Percentiles rank a stretch among this genome's conserved stretches.
Evolutionary conservation across 2,329 filamentous ascomycete genomes (phyloP).

Genomic region (Fusarium multiceps): DNA sequence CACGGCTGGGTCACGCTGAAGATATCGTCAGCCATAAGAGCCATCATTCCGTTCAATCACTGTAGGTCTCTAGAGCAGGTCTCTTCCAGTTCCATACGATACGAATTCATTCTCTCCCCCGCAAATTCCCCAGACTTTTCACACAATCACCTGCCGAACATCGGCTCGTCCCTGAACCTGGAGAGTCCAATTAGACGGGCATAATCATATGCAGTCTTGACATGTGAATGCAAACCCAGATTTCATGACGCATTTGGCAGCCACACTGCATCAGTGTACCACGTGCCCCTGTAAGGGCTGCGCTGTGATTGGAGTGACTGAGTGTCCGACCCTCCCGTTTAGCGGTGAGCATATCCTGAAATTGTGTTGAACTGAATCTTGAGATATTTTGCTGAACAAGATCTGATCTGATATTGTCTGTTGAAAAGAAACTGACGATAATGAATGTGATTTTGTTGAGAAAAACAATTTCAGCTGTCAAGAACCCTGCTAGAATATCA

Average conservation of each 20-base stretch:
- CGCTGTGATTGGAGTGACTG: slow-evolving; percentile 8
- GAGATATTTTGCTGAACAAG: slow-evolving; percentile 20
- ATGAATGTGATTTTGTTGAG: background rate
- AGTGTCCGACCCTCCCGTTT: slow-evolving; percentile 1
- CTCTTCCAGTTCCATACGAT: background rate
- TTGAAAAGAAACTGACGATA: background rate
- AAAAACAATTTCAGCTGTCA: background rate
- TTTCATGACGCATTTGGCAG: slow-evolving; percentile 30
- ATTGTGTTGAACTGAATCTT: slow-evolving; percentile 4
- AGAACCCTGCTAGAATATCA: background rate
- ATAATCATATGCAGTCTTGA: slow-evolving; percentile 3
- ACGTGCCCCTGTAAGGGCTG: slow-evolving; percentile 29
- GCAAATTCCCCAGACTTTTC: slow-evolving; percentile 40
- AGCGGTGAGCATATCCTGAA: slow-evolving; percentile 34
- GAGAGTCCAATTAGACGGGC: slow-evolving; percentile 28
- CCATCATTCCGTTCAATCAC: background rate
- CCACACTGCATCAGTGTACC: slow-evolving; percentile 27
- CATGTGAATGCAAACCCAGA: slow-evolving; percentile 34
- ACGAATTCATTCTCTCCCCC: slow-evolving; percentile 9
- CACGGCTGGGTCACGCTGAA: slow-evolving; percentile 10
- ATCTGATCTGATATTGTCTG: too few relatives aligned
- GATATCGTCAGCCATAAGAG: slow-evolving; percentile 15
- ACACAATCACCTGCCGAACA: slow-evolving; percentile 36
- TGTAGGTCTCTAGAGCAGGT: too few relatives aligned
- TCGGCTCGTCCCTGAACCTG: slow-evolving; percentile 20